These are phyloP conservation scores for Incumbomyces delicatus DNA, from an alignment of 2,329 filamentous ascomycete genomes.

Conservation along the genomic window DNA sequence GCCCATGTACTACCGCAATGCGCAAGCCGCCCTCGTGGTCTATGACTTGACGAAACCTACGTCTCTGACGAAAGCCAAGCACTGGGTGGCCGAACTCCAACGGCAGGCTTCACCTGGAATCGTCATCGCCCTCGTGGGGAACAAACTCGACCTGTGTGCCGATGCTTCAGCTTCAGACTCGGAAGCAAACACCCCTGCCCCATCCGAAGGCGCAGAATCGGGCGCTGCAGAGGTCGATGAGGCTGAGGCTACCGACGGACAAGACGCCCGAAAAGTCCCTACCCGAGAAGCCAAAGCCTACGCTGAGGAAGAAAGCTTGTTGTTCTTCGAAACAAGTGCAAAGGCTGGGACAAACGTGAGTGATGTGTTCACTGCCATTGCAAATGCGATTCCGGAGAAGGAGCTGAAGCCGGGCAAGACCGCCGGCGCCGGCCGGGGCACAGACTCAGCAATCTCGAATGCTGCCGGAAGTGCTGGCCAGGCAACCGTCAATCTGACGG, in stretches of 20 bases:
- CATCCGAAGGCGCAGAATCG: conserved; percentile 31
- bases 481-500: conserved; percentile 70
- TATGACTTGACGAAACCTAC: conserved; percentile 97
- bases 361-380: conserved; percentile 95
- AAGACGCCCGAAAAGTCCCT: conserved; percentile 75
- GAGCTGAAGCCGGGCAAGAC: conserved; percentile 71
- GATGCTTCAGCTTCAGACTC: conserved; percentile 40
- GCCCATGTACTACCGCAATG: conserved; percentile 99
- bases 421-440: conserved; percentile 47
- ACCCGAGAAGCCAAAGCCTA: conserved; percentile 88
- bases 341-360: conserved; percentile 92
- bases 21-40: conserved; percentile 91
- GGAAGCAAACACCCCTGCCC: conserved; percentile 20
- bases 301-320: conserved; percentile 82
- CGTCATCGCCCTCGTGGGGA: conserved; percentile 92
- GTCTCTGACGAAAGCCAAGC: conserved; percentile 90
- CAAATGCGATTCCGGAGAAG: conserved; percentile 94
- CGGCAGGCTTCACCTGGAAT: conserved; percentile 92
- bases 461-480: conserved; percentile 36
- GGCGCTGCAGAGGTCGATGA: conserved; percentile 25
- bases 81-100: conserved; percentile 97
- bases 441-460: conserved; percentile 47
- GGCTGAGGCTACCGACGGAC: conserved; percentile 52
- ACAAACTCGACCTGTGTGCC: conserved; percentile 83
- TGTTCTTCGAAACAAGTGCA: conserved; percentile 97